These are phyloP conservation scores for Cercophora newfieldiana DNA, from an alignment of 495 filamentous ascomycete genomes.

Conservation along the genomic window DNA sequence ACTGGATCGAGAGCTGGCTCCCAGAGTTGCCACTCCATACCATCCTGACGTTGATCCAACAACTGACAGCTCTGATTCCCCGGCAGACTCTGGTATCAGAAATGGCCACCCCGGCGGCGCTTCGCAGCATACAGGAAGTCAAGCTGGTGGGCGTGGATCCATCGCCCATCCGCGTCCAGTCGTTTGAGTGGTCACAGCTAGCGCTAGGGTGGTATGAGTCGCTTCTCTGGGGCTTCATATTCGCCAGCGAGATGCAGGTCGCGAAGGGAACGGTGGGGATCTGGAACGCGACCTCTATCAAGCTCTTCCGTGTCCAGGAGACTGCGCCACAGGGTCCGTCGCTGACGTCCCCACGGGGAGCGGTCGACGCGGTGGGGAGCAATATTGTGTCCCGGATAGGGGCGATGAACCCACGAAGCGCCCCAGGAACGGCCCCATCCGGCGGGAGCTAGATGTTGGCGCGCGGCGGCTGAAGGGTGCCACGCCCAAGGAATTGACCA, in stretches of 20 bases:
- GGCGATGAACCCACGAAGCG: constrained; percentile 61
- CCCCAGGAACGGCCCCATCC: constrained; percentile 11
- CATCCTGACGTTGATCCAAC: constrained; percentile 75
- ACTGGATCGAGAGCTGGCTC: constrained; percentile 92
- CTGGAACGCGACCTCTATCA: constrained; percentile 89
- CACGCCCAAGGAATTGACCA: background rate
- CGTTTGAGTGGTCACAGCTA: constrained; percentile 93
- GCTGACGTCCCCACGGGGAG: constrained; percentile 79
- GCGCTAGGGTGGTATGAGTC: constrained; percentile 96
- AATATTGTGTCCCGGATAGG: constrained; percentile 88
- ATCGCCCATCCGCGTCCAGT: constrained; percentile 73
- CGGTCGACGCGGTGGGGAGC: constrained; percentile 92
- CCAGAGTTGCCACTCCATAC: constrained; percentile 90
- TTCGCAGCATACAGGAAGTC: constrained; percentile 43
- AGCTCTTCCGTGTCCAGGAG: constrained; percentile 88
- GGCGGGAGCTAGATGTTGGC: constrained; percentile 5
- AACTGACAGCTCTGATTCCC: constrained; percentile 52
- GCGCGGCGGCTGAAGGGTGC: constrained; percentile 8
- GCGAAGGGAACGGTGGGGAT: constrained; percentile 87
- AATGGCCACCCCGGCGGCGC: constrained; percentile 32
- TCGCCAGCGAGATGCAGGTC: constrained; percentile 84
- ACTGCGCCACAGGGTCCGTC: constrained; percentile 76
- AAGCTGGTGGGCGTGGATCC: constrained; percentile 67
- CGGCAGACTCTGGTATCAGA: constrained; percentile 42
- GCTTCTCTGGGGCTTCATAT: constrained; percentile 93